These are phyloP conservation scores for Thalia dealbata DNA, from an alignment of 176 grass and related monocot species.

Conservation along the genomic window DNA sequence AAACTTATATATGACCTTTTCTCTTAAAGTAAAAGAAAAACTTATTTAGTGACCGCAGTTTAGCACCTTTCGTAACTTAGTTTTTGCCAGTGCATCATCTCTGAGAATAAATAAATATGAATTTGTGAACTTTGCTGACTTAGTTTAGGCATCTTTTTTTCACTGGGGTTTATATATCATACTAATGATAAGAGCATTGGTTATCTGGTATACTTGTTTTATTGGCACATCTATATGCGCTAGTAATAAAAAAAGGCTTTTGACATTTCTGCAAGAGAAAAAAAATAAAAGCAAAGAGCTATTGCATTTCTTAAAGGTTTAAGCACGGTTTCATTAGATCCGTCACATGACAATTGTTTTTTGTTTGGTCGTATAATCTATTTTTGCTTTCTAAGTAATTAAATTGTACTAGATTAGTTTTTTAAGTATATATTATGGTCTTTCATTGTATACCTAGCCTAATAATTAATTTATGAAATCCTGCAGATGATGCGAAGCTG, in stretches of 20 bases:
- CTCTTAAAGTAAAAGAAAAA: too few species aligned
- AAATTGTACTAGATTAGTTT: neutral
- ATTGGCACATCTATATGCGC: too few species aligned
- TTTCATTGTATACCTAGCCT: conserved; percentile 4
- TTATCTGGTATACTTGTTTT: too few species aligned
- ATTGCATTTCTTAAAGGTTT: neutral
- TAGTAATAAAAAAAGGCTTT: too few species aligned
- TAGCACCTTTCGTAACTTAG: neutral
- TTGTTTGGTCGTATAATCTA: neutral
- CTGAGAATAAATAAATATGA: neutral
- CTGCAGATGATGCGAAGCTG: neutral
- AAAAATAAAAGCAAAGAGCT: too few species aligned
- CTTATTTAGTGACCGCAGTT: too few species aligned
- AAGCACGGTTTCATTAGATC: too few species aligned
- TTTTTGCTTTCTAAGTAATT: neutral
- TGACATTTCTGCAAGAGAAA: too few species aligned
- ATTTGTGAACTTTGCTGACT: neutral
- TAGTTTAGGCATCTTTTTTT: too few species aligned
- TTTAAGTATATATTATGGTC: too few species aligned
- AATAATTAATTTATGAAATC: conserved; percentile 19
- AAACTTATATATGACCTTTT: conserved; percentile 3
- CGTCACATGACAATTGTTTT: neutral
- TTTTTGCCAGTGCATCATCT: neutral
- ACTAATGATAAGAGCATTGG: too few species aligned
- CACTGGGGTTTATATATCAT: too few species aligned